Conservation (phyloP, 1,284 basidiomycete species). For the Violaceomyces palustris region DNA sequence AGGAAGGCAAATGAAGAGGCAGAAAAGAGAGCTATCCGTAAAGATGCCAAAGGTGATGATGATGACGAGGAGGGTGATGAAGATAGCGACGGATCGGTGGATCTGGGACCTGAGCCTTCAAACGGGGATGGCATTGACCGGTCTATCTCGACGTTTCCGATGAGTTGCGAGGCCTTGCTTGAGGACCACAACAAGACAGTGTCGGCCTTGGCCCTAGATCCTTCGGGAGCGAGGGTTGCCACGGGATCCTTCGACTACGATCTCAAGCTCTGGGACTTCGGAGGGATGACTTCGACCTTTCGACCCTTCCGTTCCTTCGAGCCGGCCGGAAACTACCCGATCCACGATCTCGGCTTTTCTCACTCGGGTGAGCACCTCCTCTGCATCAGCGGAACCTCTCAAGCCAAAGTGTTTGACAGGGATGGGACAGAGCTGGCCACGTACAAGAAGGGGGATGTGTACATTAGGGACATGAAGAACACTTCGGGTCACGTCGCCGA, state of each 20-base stretch:
- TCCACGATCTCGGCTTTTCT: constrained; percentile 38
- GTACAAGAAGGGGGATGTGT: constrained; percentile 87
- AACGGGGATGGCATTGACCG: background rate
- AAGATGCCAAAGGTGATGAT: constrained; percentile 9
- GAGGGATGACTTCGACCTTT: constrained; percentile 80
- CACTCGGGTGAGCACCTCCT: constrained; percentile 16
- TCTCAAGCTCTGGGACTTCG: constrained; percentile 97
- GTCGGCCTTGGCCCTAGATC: constrained; percentile 83
- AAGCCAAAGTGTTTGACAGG: constrained; percentile 76
- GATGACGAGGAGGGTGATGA: constrained; percentile 11
- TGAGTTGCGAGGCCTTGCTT: constrained; percentile 55
- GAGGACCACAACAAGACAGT: constrained; percentile 91
- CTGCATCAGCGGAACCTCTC: constrained; percentile 72
- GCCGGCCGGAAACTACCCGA: constrained; percentile 74
- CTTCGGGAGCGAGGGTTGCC: constrained; percentile 82
- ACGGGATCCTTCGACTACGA: constrained; percentile 95
- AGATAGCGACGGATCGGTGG: constrained; percentile 9
- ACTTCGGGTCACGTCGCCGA: constrained; percentile 92
- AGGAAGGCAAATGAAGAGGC: constrained; percentile 18
- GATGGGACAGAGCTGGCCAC: constrained; percentile 33
- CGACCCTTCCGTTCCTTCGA: constrained; percentile 95
- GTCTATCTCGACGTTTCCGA: background rate
- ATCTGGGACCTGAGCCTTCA: constrained; percentile 15
- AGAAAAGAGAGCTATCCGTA: constrained; percentile 4
- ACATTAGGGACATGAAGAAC: constrained; percentile 96